Evolutionary conservation across 768 basidiomycete genomes (phyloP), one percentile per base, ranked within the genome.

Genomic region (Termitomyces sp.): DNA sequence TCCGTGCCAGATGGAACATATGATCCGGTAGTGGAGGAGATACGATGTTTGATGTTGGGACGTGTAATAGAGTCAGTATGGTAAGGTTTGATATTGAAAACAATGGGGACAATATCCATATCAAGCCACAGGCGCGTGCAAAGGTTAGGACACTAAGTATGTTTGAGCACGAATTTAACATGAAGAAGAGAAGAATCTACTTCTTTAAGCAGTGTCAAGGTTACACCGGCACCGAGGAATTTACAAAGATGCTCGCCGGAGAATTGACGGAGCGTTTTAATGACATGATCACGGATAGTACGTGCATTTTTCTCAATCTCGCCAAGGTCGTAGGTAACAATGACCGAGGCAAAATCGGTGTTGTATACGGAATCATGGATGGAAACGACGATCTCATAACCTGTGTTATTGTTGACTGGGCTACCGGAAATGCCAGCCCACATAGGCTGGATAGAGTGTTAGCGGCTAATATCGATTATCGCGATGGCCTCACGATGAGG

Each of bases 351-450:
- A 67, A 86, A 93, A 72, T 93, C 91, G 63, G 90, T 90, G 74
- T 81, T 86, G 72, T 94, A 94, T 70, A 92, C 89, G 15, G 88
- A 91, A 71, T 94, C 92, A 69, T 93, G 91, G 52, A 93, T 79
- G 60, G 90, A 89, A 69, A 92, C 79, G 45, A 90, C 87, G 69
- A 94, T 75, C 74, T 92, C 89, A 61, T 82, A 86, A 59, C 81
- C 75, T 55, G 80, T 82, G 59, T 81, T 83, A 69, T 85, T 83
- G 69, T 86, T 81, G 69, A 86, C 71, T 52, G 85, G 70, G 29
- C 75, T 76, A 45, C 89, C 89, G 3, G 90, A 87, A 54, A 92
- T 80, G 67, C 89, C 92, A 63, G 87, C 89, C 91, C 91, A 94
- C 91, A 94, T 92, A 25, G 91, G 89, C 91, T 93, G 70, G 42